These are phyloP conservation scores for Endoconidiophora polonica DNA, from an alignment of 2,329 filamentous ascomycete species.

Conservation along the genomic window DNA sequence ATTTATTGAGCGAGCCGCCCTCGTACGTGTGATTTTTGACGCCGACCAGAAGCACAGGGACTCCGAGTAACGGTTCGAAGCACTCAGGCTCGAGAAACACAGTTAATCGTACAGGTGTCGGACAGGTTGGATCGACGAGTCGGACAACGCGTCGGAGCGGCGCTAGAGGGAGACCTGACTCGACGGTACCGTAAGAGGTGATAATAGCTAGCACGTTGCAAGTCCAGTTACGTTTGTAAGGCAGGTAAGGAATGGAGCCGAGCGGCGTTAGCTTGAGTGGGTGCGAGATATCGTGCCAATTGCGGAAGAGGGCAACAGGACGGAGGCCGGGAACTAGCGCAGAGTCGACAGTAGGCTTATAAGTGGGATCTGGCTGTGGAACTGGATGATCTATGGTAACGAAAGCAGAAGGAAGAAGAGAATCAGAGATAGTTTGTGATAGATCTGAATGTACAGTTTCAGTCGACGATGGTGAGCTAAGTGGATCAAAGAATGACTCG, in stretches of 20 bases:
- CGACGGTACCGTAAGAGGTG: slow-evolving; percentile 28
- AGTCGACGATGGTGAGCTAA: background rate
- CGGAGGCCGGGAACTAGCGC: background rate
- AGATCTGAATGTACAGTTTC: background rate
- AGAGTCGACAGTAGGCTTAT: background rate
- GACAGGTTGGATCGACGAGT: slow-evolving; percentile 33
- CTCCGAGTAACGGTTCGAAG: slow-evolving; percentile 31
- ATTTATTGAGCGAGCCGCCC: slow-evolving; percentile 28
- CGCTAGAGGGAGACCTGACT: slow-evolving; percentile 32
- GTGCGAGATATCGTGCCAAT: slow-evolving; percentile 24
- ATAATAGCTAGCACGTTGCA: slow-evolving; percentile 38
- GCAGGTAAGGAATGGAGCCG: slow-evolving; percentile 32
- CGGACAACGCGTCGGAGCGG: slow-evolving; percentile 35
- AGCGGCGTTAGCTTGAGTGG: slow-evolving; percentile 36
- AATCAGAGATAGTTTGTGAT: background rate
- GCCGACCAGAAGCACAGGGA: slow-evolving; percentile 33
- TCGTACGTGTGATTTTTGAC: slow-evolving; percentile 43
- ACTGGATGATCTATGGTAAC: slow-evolving; percentile 20
- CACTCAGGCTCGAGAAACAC: slow-evolving; percentile 36
- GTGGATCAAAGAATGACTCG: slow-evolving; percentile 8
- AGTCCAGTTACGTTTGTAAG: slow-evolving; percentile 41
- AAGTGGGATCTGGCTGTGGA: slow-evolving; percentile 2
- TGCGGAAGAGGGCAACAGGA: slow-evolving; percentile 24
- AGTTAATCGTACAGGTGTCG: slow-evolving; percentile 35
- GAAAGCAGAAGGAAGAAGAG: slow-evolving; percentile 5